Conservation (phyloP, 306 rosid species). For the Nissolia schottii region DNA sequence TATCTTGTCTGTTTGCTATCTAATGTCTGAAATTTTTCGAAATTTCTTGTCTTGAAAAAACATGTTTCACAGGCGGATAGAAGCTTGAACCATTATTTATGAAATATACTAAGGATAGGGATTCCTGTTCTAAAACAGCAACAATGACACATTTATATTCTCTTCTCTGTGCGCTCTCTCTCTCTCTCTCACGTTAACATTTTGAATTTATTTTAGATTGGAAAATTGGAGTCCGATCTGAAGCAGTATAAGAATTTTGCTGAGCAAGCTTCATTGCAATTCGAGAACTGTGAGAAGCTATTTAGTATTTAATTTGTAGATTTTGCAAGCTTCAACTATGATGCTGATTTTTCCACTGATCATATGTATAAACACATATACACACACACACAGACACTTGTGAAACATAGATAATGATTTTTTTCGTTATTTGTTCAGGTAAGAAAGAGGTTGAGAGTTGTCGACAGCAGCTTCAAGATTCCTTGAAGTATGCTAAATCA, state of each 20-base stretch:
- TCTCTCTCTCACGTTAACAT: conserved; percentile 9
- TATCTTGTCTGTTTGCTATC: neutral
- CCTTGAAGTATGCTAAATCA: conserved; percentile 68
- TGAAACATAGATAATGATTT: neutral
- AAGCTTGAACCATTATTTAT: neutral
- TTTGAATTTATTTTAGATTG: conserved; percentile 52
- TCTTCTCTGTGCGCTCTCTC: neutral
- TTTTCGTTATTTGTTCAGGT: conserved; percentile 45
- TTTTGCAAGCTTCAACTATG: neutral
- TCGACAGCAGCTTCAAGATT: conserved; percentile 47
- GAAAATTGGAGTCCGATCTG: conserved; percentile 62
- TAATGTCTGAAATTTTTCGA: neutral
- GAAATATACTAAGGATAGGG: neutral
- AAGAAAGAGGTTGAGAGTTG: conserved; percentile 55
- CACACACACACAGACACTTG: neutral
- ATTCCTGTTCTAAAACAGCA: neutral
- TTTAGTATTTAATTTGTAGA: neutral
- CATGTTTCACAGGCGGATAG: no score
- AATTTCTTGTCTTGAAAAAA: no score
- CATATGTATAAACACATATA: neutral
- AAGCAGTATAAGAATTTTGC: conserved; percentile 75
- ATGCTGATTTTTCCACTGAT: neutral
- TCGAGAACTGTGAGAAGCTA: conserved; percentile 54
- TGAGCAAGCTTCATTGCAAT: conserved; percentile 56
- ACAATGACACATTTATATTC: neutral